Conservation (phyloP, 768 basidiomycete species). For the Lentinula detonsa region DNA sequence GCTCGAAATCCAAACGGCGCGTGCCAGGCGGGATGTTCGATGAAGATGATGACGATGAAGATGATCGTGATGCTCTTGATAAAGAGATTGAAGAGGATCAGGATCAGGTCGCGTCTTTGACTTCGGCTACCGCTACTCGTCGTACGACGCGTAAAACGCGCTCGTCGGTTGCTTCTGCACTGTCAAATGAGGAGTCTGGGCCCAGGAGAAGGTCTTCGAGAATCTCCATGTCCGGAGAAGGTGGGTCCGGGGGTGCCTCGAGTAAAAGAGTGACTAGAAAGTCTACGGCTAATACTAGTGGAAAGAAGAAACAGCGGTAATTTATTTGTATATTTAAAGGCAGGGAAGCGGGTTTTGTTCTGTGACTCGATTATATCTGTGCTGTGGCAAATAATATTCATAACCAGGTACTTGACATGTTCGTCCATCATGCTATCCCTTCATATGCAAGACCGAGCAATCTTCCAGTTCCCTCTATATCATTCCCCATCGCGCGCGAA, state of each 20-base stretch:
- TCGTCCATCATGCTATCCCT: too few relatives aligned
- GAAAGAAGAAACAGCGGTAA: background rate
- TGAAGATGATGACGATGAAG: conserved; percentile 2
- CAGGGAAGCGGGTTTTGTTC: background rate
- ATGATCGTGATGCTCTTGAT: background rate
- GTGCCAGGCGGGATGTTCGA: conserved; percentile 5
- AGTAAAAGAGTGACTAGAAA: background rate
- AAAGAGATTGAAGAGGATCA: background rate
- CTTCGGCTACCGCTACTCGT: background rate
- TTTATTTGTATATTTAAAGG: background rate
- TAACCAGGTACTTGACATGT: too few relatives aligned
- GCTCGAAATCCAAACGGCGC: background rate
- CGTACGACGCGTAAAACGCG: background rate
- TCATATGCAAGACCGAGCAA: too few relatives aligned
- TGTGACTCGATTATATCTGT: too few relatives aligned
- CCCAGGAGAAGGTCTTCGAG: conserved; percentile 3
- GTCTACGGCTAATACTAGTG: background rate
- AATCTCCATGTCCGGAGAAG: background rate
- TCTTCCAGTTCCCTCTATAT: too few relatives aligned
- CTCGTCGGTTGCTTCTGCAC: background rate
- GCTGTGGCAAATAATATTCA: too few relatives aligned
- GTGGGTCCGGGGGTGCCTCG: background rate
- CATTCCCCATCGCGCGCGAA: too few relatives aligned
- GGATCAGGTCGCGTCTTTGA: background rate
- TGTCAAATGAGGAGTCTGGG: background rate